Evolutionary conservation across 2,329 filamentous ascomycete species (phyloP).

Genomic region (Sclerotinia subarctica): DNA sequence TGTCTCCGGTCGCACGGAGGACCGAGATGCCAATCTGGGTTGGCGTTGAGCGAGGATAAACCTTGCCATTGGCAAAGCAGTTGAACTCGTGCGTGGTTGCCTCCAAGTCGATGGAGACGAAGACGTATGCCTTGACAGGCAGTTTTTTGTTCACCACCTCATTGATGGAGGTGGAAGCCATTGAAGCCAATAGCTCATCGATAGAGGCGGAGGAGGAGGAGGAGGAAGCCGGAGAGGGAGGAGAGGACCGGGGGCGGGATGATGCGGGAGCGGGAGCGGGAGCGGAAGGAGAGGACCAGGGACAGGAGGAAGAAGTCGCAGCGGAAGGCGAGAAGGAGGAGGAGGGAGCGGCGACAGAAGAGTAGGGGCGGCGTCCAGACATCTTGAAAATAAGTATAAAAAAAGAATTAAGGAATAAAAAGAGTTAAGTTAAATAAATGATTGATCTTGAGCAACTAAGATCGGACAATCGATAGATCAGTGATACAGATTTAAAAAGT

Average conservation of each 20-base stretch:
- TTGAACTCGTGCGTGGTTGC: background rate
- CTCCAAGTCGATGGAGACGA: constrained; percentile 10
- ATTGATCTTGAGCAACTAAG: background rate
- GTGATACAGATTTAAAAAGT: too few relatives aligned
- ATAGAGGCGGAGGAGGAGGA: background rate
- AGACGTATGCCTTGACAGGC: background rate
- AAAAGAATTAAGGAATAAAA: too few relatives aligned
- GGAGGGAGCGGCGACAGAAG: background rate
- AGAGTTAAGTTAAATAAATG: background rate
- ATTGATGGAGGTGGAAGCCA: background rate
- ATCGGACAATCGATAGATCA: too few relatives aligned
- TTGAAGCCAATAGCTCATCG: background rate
- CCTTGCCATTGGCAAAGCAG: background rate
- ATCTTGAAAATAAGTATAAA: too few relatives aligned
- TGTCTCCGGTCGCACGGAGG: background rate
- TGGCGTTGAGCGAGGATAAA: background rate
- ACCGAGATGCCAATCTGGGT: constrained; percentile 6
- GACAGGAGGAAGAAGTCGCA: too few relatives aligned
- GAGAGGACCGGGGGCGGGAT: background rate
- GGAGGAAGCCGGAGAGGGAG: background rate
- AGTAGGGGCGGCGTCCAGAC: background rate
- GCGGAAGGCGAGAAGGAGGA: background rate
- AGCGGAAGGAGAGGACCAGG: too few relatives aligned
- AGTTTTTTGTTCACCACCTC: background rate
- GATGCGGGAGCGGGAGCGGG: background rate